Evolutionary conservation across 2,329 filamentous ascomycete genomes (phyloP).

Genomic region (Colletotrichum filicis): DNA sequence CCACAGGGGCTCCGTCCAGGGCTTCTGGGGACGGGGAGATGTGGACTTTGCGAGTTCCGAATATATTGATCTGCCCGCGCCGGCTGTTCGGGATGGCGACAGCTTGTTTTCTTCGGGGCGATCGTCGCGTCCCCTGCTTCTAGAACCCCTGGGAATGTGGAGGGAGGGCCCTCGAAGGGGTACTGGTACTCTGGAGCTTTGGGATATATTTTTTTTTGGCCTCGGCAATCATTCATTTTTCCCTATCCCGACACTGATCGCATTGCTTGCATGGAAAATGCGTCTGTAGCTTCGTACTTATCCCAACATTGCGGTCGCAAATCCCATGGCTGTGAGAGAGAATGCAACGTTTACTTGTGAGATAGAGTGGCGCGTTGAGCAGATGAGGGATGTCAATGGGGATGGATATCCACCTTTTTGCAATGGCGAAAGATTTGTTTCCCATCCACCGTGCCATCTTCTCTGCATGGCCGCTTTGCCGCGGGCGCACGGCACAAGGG

Average conservation of each 20-base stretch:
- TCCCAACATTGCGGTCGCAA: background rate
- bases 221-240: background rate
- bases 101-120: background rate
- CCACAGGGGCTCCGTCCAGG: background rate
- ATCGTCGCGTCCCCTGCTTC: slow-evolving; percentile 1
- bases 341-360: background rate
- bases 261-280: background rate
- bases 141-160: background rate
- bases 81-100: slow-evolving; percentile 21
- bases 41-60: slow-evolving; percentile 13
- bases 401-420: background rate
- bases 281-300: background rate
- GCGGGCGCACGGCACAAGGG: background rate
- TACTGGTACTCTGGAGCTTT: background rate
- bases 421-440: background rate
- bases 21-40: background rate
- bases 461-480: background rate
- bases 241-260: background rate
- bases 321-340: background rate
- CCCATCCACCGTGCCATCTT: background rate
- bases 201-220: background rate
- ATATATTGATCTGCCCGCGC: slow-evolving; percentile 24
- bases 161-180: background rate
- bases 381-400: background rate
- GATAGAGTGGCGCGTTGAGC: background rate